Evolutionary conservation across 2,329 filamentous ascomycete genomes (phyloP).

Genomic region (Lachnum nothofagi): DNA sequence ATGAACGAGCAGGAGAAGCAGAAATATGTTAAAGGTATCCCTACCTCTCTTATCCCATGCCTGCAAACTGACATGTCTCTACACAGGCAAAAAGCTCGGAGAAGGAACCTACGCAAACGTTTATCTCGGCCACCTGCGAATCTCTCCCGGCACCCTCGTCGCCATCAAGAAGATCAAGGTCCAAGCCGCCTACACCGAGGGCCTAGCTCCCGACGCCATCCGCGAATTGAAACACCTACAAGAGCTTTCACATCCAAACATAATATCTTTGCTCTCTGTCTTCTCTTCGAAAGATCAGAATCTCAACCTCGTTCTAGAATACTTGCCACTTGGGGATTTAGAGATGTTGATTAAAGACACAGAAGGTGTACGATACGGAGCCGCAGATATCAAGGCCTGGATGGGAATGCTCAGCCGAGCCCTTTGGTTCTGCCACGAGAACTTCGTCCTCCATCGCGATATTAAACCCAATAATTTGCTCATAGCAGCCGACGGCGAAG

Average conservation of each 20-base stretch:
- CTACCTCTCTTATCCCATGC: not conserved
- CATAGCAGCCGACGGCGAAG: constrained; percentile 84
- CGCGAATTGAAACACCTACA: constrained; percentile 94
- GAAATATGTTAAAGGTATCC: constrained; percentile 79
- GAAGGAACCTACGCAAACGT: constrained; percentile 97
- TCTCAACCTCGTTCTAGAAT: constrained; percentile 91
- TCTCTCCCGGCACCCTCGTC: constrained; percentile 67
- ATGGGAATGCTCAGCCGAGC: constrained; percentile 94
- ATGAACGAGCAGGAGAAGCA: constrained; percentile 75
- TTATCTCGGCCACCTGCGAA: constrained; percentile 76
- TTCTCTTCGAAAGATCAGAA: constrained; percentile 97
- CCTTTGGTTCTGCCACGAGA: constrained; percentile 95
- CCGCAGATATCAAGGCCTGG: constrained; percentile 94
- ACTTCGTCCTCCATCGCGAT: constrained; percentile 89
- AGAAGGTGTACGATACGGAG: constrained; percentile 71
- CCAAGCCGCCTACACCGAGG: constrained; percentile 80
- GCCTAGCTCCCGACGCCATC: constrained; percentile 88
- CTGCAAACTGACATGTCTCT: constrained; percentile 2
- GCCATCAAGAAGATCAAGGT: constrained; percentile 94
- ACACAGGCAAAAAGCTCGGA: constrained; percentile 76
- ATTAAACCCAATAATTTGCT: constrained; percentile 99
- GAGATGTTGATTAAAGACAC: constrained; percentile 90
- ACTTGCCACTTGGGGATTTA: constrained; percentile 85
- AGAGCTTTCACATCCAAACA: constrained; percentile 90
- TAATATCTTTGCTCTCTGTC: constrained; percentile 86